These are phyloP conservation scores for Cocos nucifera DNA, from an alignment of 176 grass and related monocot species.

Conservation along the genomic window DNA sequence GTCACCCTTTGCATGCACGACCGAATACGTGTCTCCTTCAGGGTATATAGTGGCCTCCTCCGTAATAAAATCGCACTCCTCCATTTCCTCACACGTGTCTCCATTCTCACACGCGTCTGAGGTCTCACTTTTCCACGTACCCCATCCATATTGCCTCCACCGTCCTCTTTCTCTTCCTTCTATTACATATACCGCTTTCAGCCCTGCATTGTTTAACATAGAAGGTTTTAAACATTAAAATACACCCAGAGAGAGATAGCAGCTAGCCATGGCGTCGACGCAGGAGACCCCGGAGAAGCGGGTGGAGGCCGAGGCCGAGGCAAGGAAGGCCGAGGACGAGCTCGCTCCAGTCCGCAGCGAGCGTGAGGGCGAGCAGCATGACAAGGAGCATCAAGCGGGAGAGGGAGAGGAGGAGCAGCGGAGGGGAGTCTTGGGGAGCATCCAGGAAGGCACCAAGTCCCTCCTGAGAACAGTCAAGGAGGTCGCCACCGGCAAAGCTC, in stretches of 20 bases:
- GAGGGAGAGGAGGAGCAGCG: background rate
- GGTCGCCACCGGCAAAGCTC: too few relatives aligned
- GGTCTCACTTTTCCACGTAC: too few relatives aligned
- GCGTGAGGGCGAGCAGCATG: background rate
- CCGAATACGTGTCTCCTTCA: too few relatives aligned
- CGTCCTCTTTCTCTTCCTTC: too few relatives aligned
- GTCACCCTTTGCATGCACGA: too few relatives aligned
- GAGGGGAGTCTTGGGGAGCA: conserved; percentile 48
- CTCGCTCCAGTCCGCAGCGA: conserved; percentile 36
- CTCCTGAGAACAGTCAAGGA: conserved; percentile 24
- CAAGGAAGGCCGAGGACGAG: conserved; percentile 41
- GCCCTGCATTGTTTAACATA: too few relatives aligned
- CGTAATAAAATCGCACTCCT: too few relatives aligned
- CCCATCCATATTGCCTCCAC: too few relatives aligned
- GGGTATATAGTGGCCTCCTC: too few relatives aligned
- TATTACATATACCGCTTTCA: too few relatives aligned
- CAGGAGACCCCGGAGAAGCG: conserved; percentile 22
- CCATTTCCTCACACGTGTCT: too few relatives aligned
- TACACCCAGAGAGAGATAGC: background rate
- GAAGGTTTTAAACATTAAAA: background rate
- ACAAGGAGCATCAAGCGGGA: background rate
- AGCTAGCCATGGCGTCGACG: conserved; percentile 7
- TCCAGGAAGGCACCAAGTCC: conserved; percentile 49
- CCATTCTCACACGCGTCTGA: too few relatives aligned
- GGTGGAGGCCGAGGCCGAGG: conserved; percentile 36